These are phyloP conservation scores for Wickerhamomyces sydowiorum DNA, from an alignment of 805 yeast species.

Conservation along the genomic window DNA sequence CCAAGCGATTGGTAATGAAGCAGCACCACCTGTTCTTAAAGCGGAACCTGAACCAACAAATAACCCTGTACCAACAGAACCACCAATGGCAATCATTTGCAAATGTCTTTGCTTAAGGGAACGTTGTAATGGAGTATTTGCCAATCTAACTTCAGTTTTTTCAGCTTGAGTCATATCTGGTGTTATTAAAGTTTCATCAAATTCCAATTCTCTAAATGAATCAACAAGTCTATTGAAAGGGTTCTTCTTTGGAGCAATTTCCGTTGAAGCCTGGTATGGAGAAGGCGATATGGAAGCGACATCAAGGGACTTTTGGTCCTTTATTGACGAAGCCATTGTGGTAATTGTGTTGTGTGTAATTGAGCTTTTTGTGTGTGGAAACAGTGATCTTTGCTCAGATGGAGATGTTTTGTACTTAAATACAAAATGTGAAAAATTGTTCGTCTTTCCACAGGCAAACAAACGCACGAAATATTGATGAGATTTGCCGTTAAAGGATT, in stretches of 20 bases:
- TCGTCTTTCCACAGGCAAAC: no score
- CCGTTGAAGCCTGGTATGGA: not conserved
- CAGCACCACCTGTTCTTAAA: conserved; percentile 58
- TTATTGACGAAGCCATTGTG: not conserved
- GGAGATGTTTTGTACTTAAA: no score
- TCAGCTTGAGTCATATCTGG: conserved; percentile 34
- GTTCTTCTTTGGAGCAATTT: not conserved
- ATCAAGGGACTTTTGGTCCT: not conserved
- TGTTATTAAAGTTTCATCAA: conserved; percentile 31
- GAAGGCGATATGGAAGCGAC: not conserved
- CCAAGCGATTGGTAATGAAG: conserved; percentile 54
- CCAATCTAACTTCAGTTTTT: conserved; percentile 36
- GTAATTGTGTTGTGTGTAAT: not conserved
- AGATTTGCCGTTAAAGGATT: no score
- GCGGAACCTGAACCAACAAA: conserved; percentile 63
- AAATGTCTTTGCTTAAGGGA: conserved; percentile 52
- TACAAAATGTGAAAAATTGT: no score
- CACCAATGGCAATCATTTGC: conserved; percentile 65
- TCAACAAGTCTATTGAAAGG: conserved; percentile 30
- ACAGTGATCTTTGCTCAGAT: no score
- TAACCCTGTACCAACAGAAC: conserved; percentile 64
- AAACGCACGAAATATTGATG: no score
- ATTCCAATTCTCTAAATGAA: conserved; percentile 28
- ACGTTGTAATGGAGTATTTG: conserved; percentile 53
- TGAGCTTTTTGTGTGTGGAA: no score